Percentiles rank a stretch among this genome's conserved stretches.
phyloP scores from a whole-genome alignment of 2,329 filamentous ascomycete species.

The Ceratocystis harringtonii region DNA sequence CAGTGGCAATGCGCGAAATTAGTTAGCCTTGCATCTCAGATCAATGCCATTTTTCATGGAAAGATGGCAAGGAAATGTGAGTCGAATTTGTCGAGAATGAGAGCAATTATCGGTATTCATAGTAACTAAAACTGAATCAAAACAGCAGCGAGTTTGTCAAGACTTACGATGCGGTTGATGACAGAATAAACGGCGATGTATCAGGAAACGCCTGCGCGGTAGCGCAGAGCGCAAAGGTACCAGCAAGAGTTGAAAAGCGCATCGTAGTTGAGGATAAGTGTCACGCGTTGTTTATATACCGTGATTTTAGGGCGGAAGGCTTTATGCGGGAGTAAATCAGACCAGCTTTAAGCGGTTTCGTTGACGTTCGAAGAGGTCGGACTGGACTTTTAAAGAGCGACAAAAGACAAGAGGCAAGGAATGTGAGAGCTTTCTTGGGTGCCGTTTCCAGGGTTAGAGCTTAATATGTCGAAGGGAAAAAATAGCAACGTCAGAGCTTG shows the following conservation, averaged over 20 bases:
- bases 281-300: not conserved
- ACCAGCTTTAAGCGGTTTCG: not conserved
- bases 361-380: not conserved
- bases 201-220: slow-evolving; percentile 61
- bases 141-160: slow-evolving; percentile 13
- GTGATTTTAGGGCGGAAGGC: not conserved
- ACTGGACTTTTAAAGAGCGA: not conserved
- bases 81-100: not conserved
- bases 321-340: not conserved
- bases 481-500: slow-evolving; percentile 1
- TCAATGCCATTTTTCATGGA: not conserved
- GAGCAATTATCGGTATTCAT: not conserved
- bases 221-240: slow-evolving; percentile 40
- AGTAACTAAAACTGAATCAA: too few species aligned
- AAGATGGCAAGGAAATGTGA: not conserved
- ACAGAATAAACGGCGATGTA: slow-evolving; percentile 76
- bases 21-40: slow-evolving; percentile 9
- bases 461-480: not conserved
- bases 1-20: slow-evolving; percentile 19
- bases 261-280: slow-evolving; percentile 28
- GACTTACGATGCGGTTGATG: slow-evolving; percentile 68
- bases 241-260: slow-evolving; percentile 38
- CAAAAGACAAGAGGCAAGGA: not conserved
- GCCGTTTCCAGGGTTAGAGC: not conserved
- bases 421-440: slow-evolving; percentile 1